Percentiles rank a stretch among this genome's conserved stretches.
These are phyloP conservation scores for Colletotrichum noveboracense DNA, from an alignment of 2,329 filamentous ascomycete genomes.

Conservation along the genomic window DNA sequence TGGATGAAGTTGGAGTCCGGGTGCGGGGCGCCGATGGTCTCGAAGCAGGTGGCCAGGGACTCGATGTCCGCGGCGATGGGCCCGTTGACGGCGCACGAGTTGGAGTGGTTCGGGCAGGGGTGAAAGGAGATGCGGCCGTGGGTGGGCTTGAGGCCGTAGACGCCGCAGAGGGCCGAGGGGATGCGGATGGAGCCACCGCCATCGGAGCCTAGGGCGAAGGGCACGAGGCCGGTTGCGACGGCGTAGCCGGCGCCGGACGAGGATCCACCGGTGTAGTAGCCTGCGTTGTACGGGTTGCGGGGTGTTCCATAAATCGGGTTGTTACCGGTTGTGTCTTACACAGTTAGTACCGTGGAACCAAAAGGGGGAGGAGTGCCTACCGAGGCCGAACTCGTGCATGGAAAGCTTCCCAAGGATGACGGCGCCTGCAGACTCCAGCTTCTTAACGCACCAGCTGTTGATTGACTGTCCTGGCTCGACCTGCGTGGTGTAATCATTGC, in stretches of 20 bases:
- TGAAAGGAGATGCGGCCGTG: slow-evolving; percentile 69
- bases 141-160: slow-evolving; percentile 76
- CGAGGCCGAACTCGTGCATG: slow-evolving; percentile 80
- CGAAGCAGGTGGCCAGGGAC: slow-evolving; percentile 70
- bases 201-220: slow-evolving; percentile 74
- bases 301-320: slow-evolving; percentile 78
- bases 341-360: background rate
- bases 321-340: slow-evolving; percentile 72
- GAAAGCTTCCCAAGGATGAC: slow-evolving; percentile 54
- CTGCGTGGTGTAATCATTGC: slow-evolving; percentile 61
- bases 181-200: slow-evolving; percentile 78
- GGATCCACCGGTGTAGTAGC: slow-evolving; percentile 79
- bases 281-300: slow-evolving; percentile 73
- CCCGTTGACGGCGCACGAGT: slow-evolving; percentile 69
- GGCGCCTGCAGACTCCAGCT: slow-evolving; percentile 65
- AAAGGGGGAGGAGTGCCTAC: slow-evolving; percentile 41
- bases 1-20: slow-evolving; percentile 60
- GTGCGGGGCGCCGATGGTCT: slow-evolving; percentile 69
- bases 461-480: slow-evolving; percentile 37
- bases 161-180: slow-evolving; percentile 73
- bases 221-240: slow-evolving; percentile 72
- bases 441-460: slow-evolving; percentile 74
- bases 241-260: slow-evolving; percentile 77
- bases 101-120: slow-evolving; percentile 63
- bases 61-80: slow-evolving; percentile 71